Percentiles rank a stretch among this genome's conserved stretches.
These are phyloP conservation scores for Exophiala alcalophila DNA, from an alignment of 2,329 filamentous ascomycete genomes.

Conservation along the genomic window DNA sequence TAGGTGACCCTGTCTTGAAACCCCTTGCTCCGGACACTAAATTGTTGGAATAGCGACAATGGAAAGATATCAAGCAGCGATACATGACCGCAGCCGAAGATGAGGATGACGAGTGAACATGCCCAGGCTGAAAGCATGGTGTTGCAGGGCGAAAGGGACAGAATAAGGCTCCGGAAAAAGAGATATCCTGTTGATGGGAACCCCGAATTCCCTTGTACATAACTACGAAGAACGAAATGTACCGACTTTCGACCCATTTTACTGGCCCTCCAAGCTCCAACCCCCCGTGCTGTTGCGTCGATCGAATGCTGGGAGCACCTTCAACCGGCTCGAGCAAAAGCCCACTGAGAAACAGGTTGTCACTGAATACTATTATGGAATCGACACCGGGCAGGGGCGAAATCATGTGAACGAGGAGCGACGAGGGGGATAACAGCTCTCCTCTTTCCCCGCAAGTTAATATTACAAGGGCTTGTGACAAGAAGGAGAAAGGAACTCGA, in stretches of 20 bases:
- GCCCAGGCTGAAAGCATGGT: constrained; percentile 4
- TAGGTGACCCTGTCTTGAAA: constrained; percentile 52
- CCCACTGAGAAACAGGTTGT: no score
- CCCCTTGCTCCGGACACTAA: constrained; percentile 1
- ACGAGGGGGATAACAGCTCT: no score
- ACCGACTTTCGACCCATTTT: constrained; percentile 1
- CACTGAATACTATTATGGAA: no score
- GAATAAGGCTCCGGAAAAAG: constrained; percentile 1
- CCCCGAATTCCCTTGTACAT: constrained; percentile 21
- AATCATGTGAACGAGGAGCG: no score
- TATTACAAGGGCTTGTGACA: no score
- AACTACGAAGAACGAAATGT: constrained; percentile 13
- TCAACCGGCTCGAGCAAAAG: no score
- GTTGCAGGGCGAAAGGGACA: neutral
- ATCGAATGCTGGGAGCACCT: no score
- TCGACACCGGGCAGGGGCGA: no score
- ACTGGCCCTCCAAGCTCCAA: no score
- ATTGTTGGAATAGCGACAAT: constrained; percentile 72
- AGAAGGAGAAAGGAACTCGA: no score
- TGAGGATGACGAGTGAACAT: constrained; percentile 53
- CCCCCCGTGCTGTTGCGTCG: no score
- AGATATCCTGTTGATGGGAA: neutral
- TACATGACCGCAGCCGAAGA: constrained; percentile 73
- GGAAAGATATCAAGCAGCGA: constrained; percentile 96
- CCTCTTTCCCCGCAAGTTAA: no score